Evolutionary conservation across 805 yeast species (phyloP).

Genomic region (Candida suzukii): DNA sequence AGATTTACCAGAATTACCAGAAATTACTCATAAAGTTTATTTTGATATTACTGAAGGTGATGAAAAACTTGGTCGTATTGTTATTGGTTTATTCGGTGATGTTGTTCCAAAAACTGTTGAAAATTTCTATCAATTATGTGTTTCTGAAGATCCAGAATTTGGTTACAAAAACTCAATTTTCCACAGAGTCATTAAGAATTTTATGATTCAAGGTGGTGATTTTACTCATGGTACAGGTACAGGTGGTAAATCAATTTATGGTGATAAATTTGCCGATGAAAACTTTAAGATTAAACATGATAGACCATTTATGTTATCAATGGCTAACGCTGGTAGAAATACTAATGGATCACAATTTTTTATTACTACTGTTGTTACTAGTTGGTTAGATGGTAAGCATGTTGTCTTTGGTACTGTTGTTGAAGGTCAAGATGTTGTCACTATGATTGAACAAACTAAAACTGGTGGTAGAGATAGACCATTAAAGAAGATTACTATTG

Average conservation of each 20-base stretch:
- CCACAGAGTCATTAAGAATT: conserved; percentile 66
- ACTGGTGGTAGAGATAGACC: conserved; percentile 74
- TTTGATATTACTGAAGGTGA: conserved; percentile 77
- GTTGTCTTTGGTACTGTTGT: conserved; percentile 95
- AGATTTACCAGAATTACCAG: conserved; percentile 34
- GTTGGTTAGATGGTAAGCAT: conserved; percentile 91
- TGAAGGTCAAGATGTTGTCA: conserved; percentile 79
- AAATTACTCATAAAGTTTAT: conserved; percentile 71
- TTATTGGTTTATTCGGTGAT: conserved; percentile 81
- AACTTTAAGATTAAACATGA: conserved; percentile 62
- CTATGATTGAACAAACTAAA: conserved; percentile 64
- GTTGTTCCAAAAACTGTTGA: conserved; percentile 85
- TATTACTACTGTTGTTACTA: conserved; percentile 84
- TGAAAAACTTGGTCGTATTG: conserved; percentile 68
- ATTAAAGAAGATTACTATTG: conserved; percentile 52
- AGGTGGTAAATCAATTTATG: conserved; percentile 73
- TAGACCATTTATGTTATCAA: conserved; percentile 61
- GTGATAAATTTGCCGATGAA: conserved; percentile 60
- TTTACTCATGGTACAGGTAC: conserved; percentile 62
- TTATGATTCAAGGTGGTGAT: conserved; percentile 82
- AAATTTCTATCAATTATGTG: conserved; percentile 75
- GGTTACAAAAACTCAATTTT: conserved; percentile 57
- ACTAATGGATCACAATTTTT: conserved; percentile 94
- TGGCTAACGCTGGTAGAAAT: conserved; percentile 76
- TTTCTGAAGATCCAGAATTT: conserved; percentile 65